These are phyloP conservation scores for Cryphonectria carpinicola DNA, from an alignment of 2,329 filamentous ascomycete species.

Conservation along the genomic window DNA sequence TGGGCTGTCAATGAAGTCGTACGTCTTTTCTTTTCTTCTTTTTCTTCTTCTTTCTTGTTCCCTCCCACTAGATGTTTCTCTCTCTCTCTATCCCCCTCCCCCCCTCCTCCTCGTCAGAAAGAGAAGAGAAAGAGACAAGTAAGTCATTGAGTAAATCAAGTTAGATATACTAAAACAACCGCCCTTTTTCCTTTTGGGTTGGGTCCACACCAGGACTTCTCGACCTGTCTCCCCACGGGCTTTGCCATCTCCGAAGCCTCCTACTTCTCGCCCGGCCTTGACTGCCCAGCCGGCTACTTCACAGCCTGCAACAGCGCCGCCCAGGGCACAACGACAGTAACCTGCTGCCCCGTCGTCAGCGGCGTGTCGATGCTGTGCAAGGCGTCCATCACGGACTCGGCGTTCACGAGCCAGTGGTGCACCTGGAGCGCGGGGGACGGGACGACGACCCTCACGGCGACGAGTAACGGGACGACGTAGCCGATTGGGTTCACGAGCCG, in stretches of 20 bases:
- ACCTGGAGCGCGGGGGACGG: conserved; percentile 4
- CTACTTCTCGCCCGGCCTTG: conserved; percentile 10
- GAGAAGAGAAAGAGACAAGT: not conserved
- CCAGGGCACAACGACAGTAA: not conserved
- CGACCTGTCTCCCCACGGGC: conserved; percentile 9
- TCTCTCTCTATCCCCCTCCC: not conserved
- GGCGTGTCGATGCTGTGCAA: conserved; percentile 6
- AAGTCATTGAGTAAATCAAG: not conserved
- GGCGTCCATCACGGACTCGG: not conserved
- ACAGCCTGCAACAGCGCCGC: not conserved
- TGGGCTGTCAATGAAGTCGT: conserved; percentile 6
- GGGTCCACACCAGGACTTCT: not conserved
- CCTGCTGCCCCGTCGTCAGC: conserved; percentile 5
- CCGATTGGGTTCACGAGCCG: not conserved
- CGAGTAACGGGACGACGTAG: not conserved
- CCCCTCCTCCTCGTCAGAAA: not conserved
- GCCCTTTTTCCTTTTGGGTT: not conserved
- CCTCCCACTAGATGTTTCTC: not conserved
- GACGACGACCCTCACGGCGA: not conserved
- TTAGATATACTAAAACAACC: not conserved
- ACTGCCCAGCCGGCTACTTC: conserved; percentile 5
- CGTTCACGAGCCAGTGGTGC: conserved; percentile 7
- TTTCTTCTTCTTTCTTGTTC: not conserved
- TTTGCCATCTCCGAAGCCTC: conserved; percentile 1
- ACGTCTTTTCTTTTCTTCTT: not conserved